phyloP scores from a whole-genome alignment of 441 rosid species.

The Arabidopsis lyrata region DNA sequence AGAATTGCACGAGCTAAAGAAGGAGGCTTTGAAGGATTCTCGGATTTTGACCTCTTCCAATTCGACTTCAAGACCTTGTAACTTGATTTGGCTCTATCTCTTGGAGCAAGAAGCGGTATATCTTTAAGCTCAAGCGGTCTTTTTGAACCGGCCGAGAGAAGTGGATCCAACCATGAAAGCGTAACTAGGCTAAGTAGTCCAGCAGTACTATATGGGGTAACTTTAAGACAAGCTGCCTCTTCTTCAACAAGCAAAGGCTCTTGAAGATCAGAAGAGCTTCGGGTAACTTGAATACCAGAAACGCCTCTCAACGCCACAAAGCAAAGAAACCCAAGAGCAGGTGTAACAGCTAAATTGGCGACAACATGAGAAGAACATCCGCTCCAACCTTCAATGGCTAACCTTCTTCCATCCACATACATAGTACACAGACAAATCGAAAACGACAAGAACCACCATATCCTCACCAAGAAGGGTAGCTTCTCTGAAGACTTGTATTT shows the following conservation, averaged over 20 bases:
- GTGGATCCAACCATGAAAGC: constrained; percentile 96
- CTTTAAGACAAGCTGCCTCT: constrained; percentile 84
- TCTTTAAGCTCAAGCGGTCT: constrained; percentile 98
- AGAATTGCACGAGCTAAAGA: constrained; percentile 91
- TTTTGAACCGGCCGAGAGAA: constrained; percentile 92
- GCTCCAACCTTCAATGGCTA: constrained; percentile 59
- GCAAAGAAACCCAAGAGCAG: constrained; percentile 89
- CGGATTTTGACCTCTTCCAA: constrained; percentile 89
- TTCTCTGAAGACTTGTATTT: constrained; percentile 79
- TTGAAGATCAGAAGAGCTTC: constrained; percentile 72
- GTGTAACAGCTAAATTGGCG: constrained; percentile 79
- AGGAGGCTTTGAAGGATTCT: constrained; percentile 71
- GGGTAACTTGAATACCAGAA: constrained; percentile 68
- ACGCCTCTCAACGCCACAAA: constrained; percentile 75
- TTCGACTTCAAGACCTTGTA: constrained; percentile 83
- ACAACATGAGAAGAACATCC: constrained; percentile 71
- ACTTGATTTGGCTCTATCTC: constrained; percentile 88
- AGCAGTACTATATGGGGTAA: constrained; percentile 80
- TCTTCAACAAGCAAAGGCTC: constrained; percentile 64
- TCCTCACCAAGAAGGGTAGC: constrained; percentile 81
- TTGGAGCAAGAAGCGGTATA: constrained; percentile 93
- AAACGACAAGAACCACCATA: constrained; percentile 92
- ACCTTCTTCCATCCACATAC: constrained; percentile 73
- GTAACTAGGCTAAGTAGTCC: constrained; percentile 81
- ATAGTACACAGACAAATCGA: constrained; percentile 68